Evolutionary conservation across 2,329 filamentous ascomycete species (phyloP).

Genomic region (Trichoderma sp.): DNA sequence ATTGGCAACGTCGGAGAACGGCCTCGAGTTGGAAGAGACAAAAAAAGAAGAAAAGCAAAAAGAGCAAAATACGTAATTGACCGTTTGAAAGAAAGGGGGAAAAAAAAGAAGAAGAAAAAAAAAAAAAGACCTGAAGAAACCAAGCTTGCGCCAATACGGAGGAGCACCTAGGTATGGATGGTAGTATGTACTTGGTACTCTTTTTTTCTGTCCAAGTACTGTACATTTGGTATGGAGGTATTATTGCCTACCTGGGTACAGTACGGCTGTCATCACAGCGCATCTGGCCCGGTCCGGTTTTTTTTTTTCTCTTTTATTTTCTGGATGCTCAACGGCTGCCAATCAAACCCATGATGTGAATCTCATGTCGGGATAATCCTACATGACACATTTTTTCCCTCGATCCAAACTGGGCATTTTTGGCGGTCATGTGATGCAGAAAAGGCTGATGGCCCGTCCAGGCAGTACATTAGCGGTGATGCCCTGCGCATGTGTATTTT

Average conservation of each 20-base stretch:
- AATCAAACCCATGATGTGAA: slow-evolving; percentile 9
- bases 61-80: background rate
- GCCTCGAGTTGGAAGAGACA: background rate
- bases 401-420: slow-evolving; percentile 5
- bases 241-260: background rate
- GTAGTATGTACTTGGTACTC: background rate
- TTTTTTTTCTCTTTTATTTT: background rate
- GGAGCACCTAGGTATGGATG: background rate
- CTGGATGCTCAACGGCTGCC: background rate
- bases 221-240: background rate
- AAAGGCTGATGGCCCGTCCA: slow-evolving; percentile 12
- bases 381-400: background rate
- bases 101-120: background rate
- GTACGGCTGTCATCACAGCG: background rate
- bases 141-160: background rate
- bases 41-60: background rate
- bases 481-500: slow-evolving; percentile 10
- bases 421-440: slow-evolving; percentile 19
- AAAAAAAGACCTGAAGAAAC: background rate
- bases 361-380: background rate
- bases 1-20: background rate
- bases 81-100: background rate
- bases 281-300: background rate
- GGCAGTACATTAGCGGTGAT: slow-evolving; percentile 14
- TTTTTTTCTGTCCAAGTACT: background rate